A percentile compares a stretch with the other conserved stretches of the same genome.
These are phyloP conservation scores for Geosmithia putterillii DNA, from an alignment of 2,329 filamentous ascomycete species.

Conservation along the genomic window DNA sequence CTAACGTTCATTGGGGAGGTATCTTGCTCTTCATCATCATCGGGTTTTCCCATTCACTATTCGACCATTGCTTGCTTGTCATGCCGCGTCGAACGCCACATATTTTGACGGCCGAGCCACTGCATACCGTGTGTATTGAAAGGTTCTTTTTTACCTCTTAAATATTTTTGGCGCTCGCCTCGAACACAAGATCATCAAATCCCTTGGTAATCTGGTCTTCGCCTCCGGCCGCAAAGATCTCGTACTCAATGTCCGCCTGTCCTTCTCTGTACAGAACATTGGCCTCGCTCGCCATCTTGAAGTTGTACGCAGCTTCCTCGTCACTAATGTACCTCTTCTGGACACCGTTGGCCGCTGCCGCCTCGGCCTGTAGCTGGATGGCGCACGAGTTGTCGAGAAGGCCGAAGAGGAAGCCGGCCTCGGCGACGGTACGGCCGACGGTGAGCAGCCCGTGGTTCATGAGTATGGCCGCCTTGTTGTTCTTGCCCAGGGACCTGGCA, in stretches of 20 bases:
- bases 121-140: too few species aligned
- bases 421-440: conserved; percentile 58
- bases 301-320: conserved; percentile 25
- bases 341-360: conserved; percentile 9
- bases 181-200: not conserved
- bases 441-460: conserved; percentile 62
- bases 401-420: conserved; percentile 58
- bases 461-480: conserved; percentile 47
- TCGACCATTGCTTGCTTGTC: too few species aligned
- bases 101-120: too few species aligned
- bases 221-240: not conserved
- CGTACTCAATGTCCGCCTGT: conserved; percentile 1
- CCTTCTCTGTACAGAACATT: not conserved
- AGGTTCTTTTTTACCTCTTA: too few species aligned
- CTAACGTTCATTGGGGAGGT: too few species aligned
- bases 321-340: conserved; percentile 25
- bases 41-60: too few species aligned
- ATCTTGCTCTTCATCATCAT: too few species aligned
- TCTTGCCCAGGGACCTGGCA: conserved; percentile 45
- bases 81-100: too few species aligned
- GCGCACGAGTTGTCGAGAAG: conserved; percentile 55
- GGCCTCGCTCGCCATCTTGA: conserved; percentile 9
- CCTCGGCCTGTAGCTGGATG: conserved; percentile 14
- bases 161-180: too few species aligned
- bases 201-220: not conserved